phyloP scores from a whole-genome alignment of 208 protist genomes.

The Leishmania aethiopica region DNA sequence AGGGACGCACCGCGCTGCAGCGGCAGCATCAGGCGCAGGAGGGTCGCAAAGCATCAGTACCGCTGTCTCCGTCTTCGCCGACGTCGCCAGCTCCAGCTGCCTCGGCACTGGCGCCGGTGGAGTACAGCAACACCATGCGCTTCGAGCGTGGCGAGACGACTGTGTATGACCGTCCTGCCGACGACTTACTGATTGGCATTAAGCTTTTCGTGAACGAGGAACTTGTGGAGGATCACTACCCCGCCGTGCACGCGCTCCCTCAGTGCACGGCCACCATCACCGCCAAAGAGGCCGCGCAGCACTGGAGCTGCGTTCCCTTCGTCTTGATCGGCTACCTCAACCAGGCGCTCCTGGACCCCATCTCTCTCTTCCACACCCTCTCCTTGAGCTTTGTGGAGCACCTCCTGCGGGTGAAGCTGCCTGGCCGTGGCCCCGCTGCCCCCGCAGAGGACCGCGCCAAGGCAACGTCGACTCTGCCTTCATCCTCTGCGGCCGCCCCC shows the following conservation, averaged over 20 bases:
- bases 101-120: not conserved
- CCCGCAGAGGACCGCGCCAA: not conserved
- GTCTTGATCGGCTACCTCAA: conserved; percentile 73
- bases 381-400: conserved; percentile 77
- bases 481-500: not conserved
- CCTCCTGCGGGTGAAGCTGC: conserved; percentile 52
- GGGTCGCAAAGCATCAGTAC: not conserved
- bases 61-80: not conserved
- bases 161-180: conserved; percentile 60
- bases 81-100: not conserved
- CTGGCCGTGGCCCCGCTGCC: not conserved
- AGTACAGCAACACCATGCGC: conserved; percentile 19
- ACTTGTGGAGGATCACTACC: conserved; percentile 75
- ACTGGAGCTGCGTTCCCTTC: conserved; percentile 70
- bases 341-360: conserved; percentile 50
- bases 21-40: not conserved
- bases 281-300: conserved; percentile 53
- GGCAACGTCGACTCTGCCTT: not conserved
- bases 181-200: conserved; percentile 65
- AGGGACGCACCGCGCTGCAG: conserved; percentile 11
- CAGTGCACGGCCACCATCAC: conserved; percentile 71
- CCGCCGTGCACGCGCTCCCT: conserved; percentile 42
- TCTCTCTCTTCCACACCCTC: conserved; percentile 57
- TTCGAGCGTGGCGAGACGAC: conserved; percentile 37
- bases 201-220: conserved; percentile 66